Evolutionary conservation across 1,284 basidiomycete genomes (phyloP), one percentile per base, ranked within the genome.

Genomic region (Inonotus obliquus): DNA sequence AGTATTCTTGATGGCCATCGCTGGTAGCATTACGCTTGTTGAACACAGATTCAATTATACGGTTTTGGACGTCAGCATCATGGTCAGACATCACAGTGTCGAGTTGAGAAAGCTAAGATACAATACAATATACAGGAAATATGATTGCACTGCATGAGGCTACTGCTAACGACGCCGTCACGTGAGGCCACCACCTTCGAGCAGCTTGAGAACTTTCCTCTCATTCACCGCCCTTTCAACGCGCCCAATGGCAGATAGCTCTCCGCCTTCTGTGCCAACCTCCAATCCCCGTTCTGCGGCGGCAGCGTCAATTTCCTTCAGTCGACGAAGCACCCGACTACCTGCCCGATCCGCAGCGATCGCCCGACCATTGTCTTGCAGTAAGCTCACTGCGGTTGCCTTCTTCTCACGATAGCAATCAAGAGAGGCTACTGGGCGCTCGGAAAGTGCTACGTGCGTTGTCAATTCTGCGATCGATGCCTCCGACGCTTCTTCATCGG

Each of bases 11-110:
- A 0, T 84, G 75, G 32, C 45, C 54, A 41, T 76, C 77, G 23
- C 85, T 85, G 63, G 77, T 76, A 17, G 84, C 83, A 69, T 83
- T 85, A 54, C 86, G 79, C 67, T 84, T 83, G 35, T 85, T 81
- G 76, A 97, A 96, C 2, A 96, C 86, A 6, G 94, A 95, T 1
- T 81, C 75, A 66, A 93, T 86, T 68, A 97, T 96, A 65, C 85
- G 83, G 68, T 86, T 81, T 63, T 80, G 82, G 63, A 73, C 71
- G 17, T 19, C 41, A 41, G 74, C 73, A 35, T 80, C 79, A 66
- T 79, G 76, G 70, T 88, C 85, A 54, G 80, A 72, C 86, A 89
- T 88, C 35, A 48, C 52, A 48, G 25, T 17, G 14, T 37, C 32
- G n/a, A 54, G 29, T n/a, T 21, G 41, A 44, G 41, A 44, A 44